phyloP scores from a whole-genome alignment of 73 alveolate species.

The Tetrahymena malaccensis region DNA sequence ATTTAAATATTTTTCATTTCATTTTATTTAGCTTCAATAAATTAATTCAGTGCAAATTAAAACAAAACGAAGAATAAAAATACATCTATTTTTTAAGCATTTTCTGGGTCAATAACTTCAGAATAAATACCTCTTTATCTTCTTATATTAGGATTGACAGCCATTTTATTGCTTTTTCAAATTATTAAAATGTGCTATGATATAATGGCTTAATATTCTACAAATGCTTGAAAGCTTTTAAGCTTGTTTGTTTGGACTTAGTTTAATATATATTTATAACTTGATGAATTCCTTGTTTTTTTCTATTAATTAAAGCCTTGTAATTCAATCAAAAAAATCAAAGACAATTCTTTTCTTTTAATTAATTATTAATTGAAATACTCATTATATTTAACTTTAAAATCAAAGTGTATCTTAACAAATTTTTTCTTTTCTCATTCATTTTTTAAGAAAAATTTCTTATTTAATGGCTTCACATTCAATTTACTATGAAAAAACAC shows the following conservation, averaged over 20 bases:
- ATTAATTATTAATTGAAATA: not conserved
- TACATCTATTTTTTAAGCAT: not conserved
- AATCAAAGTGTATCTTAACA: not conserved
- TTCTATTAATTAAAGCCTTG: not conserved
- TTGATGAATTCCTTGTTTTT: not conserved
- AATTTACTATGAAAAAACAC: not conserved
- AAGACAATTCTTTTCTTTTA: not conserved
- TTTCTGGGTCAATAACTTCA: slow-evolving; percentile 29
- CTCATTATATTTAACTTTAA: not conserved
- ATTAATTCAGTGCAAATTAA: not conserved
- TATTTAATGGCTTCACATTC: not conserved
- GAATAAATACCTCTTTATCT: slow-evolving; percentile 41
- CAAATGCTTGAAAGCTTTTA: not conserved
- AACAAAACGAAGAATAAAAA: not conserved
- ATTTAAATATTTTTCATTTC: not conserved
- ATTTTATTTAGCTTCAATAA: not conserved
- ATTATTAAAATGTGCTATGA: not conserved
- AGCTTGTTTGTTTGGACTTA: not conserved
- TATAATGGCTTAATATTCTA: not conserved
- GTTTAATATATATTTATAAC: not conserved
- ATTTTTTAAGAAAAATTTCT: not conserved
- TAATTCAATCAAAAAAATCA: not conserved
- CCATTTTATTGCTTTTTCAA: not conserved
- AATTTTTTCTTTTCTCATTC: no score
- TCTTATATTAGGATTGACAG: not conserved